phyloP scores from a whole-genome alignment of 371 early-diverging fungal species.

The Chytridium lagenaria region DNA sequence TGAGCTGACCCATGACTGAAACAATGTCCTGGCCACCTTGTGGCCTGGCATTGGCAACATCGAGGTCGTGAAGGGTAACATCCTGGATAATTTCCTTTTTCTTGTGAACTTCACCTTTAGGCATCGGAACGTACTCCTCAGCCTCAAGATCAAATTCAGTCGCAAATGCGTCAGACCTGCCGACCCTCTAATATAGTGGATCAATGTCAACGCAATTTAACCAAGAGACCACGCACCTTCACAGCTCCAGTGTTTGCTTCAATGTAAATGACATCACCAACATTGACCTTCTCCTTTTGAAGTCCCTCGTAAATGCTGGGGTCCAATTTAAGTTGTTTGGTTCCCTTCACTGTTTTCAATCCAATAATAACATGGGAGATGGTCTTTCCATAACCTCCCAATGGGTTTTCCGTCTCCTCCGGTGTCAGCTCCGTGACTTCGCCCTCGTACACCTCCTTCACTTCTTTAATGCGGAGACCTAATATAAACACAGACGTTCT shows the following conservation, averaged over 20 bases:
- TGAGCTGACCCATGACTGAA: slow-evolving; percentile 95
- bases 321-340: slow-evolving; percentile 97
- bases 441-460: slow-evolving; percentile 99
- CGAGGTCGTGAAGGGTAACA: slow-evolving; percentile 98
- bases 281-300: slow-evolving; percentile 94
- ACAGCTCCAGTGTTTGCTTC: slow-evolving; percentile 98
- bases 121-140: slow-evolving; percentile 95
- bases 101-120: slow-evolving; percentile 99
- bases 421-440: slow-evolving; percentile 98
- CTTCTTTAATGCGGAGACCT: slow-evolving; percentile 96
- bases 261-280: slow-evolving; percentile 98
- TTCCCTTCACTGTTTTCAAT: slow-evolving; percentile 98
- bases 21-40: slow-evolving; percentile 97
- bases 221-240: slow-evolving; percentile 64
- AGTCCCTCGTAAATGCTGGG: slow-evolving; percentile 96
- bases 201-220: neutral
- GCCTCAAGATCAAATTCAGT: slow-evolving; percentile 97
- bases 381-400: slow-evolving; percentile 93
- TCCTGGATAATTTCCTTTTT: slow-evolving; percentile 97
- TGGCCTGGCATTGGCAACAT: slow-evolving; percentile 96
- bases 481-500: neutral
- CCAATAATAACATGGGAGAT: slow-evolving; percentile 95
- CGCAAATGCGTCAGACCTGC: slow-evolving; percentile 94
- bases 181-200: slow-evolving; percentile 70
- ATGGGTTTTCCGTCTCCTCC: slow-evolving; percentile 93